Evolutionary conservation across 805 yeast genomes (phyloP).

Genomic region (Tetrapisispora nanseiensis): DNA sequence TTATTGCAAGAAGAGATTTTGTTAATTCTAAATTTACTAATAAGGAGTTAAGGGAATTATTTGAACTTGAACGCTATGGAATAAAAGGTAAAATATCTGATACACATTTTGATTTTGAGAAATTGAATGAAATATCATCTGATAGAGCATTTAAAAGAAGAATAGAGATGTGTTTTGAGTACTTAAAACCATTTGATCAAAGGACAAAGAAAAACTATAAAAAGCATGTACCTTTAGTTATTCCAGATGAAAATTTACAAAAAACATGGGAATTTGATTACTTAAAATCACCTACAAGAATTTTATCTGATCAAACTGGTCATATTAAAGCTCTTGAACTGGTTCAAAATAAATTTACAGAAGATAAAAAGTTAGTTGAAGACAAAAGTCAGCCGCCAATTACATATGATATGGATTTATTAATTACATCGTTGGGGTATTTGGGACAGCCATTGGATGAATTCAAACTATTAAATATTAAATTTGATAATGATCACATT

Average conservation of each 20-base stretch:
- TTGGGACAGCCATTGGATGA: constrained; percentile 56
- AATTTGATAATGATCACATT: constrained; percentile 44
- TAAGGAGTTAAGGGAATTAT: constrained; percentile 79
- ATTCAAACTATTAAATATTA: constrained; percentile 39
- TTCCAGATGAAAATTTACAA: constrained; percentile 3
- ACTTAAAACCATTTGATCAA: constrained; percentile 29
- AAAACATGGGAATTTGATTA: constrained; percentile 63
- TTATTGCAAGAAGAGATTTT: constrained; percentile 82
- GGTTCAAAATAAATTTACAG: constrained; percentile 12
- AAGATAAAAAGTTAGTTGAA: constrained; percentile 19
- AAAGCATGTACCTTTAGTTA: constrained; percentile 9
- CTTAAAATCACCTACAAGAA: constrained; percentile 52
- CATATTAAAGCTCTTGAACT: constrained; percentile 24
- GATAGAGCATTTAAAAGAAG: constrained; percentile 56
- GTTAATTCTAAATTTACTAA: constrained; percentile 83
- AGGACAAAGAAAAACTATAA: constrained; percentile 24
- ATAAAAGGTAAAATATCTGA: constrained; percentile 40
- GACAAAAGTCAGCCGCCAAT: constrained; percentile 13
- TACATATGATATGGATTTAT: constrained; percentile 45
- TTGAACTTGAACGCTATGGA: constrained; percentile 47
- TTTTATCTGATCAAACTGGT: constrained; percentile 33
- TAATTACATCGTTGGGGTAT: constrained; percentile 79
- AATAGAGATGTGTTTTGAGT: constrained; percentile 51
- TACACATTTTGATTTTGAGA: constrained; percentile 22
- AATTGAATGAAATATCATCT: constrained; percentile 24